Percentiles rank a stretch among this genome's conserved stretches.
Evolutionary conservation across 192 early-diverging fungal genomes (phyloP).

Genomic region (Backusella tuberculispora): DNA sequence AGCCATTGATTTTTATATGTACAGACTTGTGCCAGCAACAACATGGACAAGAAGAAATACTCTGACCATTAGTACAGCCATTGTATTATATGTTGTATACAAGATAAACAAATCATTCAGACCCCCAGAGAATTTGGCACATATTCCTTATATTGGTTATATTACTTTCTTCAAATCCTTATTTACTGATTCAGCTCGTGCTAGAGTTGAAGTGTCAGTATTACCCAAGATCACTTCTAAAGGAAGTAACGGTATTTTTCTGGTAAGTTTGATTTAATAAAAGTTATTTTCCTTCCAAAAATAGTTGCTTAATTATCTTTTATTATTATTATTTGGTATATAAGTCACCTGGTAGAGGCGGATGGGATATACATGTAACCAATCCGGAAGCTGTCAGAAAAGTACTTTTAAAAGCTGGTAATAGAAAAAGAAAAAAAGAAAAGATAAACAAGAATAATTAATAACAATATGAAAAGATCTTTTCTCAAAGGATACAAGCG

Average conservation of each 20-base stretch:
- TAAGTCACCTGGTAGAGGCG: not conserved
- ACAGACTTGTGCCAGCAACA: not conserved
- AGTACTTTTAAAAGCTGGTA: constrained; percentile 19
- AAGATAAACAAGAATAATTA: not conserved
- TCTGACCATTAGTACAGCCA: not conserved
- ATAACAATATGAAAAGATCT: not conserved
- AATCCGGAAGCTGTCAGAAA: constrained; percentile 13
- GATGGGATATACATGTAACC: not conserved
- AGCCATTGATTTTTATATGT: not conserved
- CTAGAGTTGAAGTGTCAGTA: not conserved
- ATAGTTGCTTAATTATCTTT: too few species aligned
- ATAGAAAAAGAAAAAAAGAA: not conserved
- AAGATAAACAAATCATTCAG: not conserved
- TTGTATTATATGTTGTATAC: not conserved
- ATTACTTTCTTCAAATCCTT: not conserved
- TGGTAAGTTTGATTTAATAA: not conserved
- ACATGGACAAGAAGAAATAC: not conserved
- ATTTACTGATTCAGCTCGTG: not conserved
- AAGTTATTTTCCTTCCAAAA: not conserved
- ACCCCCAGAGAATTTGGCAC: not conserved
- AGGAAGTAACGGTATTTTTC: not conserved
- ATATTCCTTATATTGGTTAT: not conserved
- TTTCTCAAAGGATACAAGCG: constrained; percentile 14
- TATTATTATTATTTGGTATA: not conserved
- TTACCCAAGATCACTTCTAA: not conserved